Conservation (phyloP, 139 green algal species). For the Zygnema cylindricum region DNA sequence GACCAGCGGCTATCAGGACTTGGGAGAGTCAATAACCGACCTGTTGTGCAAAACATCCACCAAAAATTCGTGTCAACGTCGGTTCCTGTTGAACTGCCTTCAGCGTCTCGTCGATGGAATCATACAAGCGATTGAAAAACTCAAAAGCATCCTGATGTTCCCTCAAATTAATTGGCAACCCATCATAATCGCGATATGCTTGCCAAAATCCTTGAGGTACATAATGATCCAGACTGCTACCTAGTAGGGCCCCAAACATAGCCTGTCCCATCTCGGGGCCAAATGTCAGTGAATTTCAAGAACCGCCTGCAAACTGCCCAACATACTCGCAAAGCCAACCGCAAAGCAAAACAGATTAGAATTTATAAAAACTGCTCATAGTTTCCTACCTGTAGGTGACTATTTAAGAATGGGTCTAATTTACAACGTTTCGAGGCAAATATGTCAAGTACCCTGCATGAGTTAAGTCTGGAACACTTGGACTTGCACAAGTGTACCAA, state of each 20-base stretch:
- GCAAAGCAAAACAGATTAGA: no score
- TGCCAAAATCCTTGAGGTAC: conserved; percentile 79
- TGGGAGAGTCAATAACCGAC: no score
- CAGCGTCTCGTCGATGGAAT: conserved; percentile 63
- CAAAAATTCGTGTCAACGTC: conserved; percentile 69
- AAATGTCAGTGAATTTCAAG: background rate
- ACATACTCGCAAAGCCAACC: no score
- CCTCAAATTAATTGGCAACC: conserved; percentile 78
- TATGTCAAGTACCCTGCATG: no score
- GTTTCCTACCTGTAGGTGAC: no score
- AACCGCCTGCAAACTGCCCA: no score
- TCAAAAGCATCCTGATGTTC: conserved; percentile 95
- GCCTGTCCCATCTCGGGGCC: conserved; percentile 60
- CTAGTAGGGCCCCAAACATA: conserved; percentile 79
- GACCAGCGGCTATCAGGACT: no score
- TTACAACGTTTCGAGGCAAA: no score
- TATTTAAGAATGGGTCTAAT: no score
- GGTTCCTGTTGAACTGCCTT: conserved; percentile 34
- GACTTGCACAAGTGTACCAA: no score
- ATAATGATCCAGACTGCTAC: conserved; percentile 62
- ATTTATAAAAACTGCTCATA: no score
- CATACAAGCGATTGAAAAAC: conserved; percentile 80
- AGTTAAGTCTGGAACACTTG: no score
- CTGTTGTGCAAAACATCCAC: conserved; percentile 80
- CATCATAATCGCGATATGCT: conserved; percentile 87